A percentile compares a stretch with the other conserved stretches of the same genome.
These are phyloP conservation scores for Phyllosticta citriasiana DNA, from an alignment of 2,329 filamentous ascomycete genomes.

Conservation along the genomic window DNA sequence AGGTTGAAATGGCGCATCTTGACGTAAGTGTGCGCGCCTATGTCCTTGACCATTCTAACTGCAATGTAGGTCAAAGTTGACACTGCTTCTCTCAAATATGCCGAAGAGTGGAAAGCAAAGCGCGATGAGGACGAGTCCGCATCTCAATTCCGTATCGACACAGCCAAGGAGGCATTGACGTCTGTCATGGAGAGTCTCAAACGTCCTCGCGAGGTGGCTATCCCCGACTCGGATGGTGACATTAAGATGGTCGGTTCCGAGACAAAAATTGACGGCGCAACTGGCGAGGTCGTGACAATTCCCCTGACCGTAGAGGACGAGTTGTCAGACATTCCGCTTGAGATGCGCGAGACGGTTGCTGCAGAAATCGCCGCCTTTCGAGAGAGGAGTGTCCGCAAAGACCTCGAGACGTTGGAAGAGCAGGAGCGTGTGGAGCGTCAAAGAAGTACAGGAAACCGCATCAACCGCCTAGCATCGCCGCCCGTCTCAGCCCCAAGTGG, in stretches of 20 bases:
- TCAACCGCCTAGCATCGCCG: slow-evolving; percentile 62
- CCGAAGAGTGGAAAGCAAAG: slow-evolving; percentile 68
- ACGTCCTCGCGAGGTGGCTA: slow-evolving; percentile 43
- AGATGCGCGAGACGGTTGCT: slow-evolving; percentile 91
- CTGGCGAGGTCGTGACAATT: slow-evolving; percentile 81
- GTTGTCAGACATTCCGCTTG: slow-evolving; percentile 84
- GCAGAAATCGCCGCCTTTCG: slow-evolving; percentile 91
- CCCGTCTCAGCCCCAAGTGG: slow-evolving; percentile 51
- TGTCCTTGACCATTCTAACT: slow-evolving; percentile 14
- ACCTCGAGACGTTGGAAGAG: slow-evolving; percentile 86
- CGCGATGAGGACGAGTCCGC: slow-evolving; percentile 53
- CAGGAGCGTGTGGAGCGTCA: slow-evolving; percentile 77
- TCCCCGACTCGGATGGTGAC: slow-evolving; percentile 55
- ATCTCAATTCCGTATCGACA: slow-evolving; percentile 57
- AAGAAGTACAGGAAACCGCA: slow-evolving; percentile 53
- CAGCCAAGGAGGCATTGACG: slow-evolving; percentile 58
- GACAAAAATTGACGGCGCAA: slow-evolving; percentile 44
- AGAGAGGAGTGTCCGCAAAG: slow-evolving; percentile 78
- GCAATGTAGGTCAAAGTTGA: slow-evolving; percentile 55
- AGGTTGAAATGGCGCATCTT: slow-evolving; percentile 59
- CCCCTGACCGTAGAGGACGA: slow-evolving; percentile 77
- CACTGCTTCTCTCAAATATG: slow-evolving; percentile 69
- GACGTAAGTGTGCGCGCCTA: slow-evolving; percentile 38
- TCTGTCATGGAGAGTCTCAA: slow-evolving; percentile 61
- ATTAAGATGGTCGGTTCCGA: slow-evolving; percentile 48